Conservation (phyloP, 192 early-diverging fungal species). For the Entomortierella parvispora region DNA sequence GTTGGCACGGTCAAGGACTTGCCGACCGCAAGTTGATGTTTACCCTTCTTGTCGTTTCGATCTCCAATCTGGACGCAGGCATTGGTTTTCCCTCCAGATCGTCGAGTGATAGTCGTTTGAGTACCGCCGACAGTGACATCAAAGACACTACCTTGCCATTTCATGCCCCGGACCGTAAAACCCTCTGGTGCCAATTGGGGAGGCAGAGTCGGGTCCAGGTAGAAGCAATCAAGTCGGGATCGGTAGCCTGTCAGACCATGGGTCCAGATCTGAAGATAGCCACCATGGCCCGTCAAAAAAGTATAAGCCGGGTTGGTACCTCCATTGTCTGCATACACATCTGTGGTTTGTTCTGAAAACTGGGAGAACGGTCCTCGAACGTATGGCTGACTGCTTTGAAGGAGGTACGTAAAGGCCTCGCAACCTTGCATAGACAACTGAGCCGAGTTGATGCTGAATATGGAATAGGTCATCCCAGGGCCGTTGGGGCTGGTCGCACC, state of each 20-base stretch:
- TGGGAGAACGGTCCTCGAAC: slow-evolving; percentile 44
- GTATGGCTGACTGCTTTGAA: slow-evolving; percentile 48
- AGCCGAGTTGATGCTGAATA: slow-evolving; percentile 46
- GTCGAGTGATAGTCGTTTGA: slow-evolving; percentile 21
- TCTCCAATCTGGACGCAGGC: slow-evolving; percentile 36
- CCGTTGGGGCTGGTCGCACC: slow-evolving; percentile 51
- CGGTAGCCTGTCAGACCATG: slow-evolving; percentile 49
- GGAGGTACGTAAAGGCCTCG: slow-evolving; percentile 42
- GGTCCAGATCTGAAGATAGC: slow-evolving; percentile 49
- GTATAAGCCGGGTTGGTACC: slow-evolving; percentile 52
- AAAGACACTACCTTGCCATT: slow-evolving; percentile 51
- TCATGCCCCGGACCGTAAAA: slow-evolving; percentile 43
- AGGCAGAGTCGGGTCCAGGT: slow-evolving; percentile 45
- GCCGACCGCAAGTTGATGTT: slow-evolving; percentile 33
- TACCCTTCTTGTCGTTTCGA: slow-evolving; percentile 44
- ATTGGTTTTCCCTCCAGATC: slow-evolving; percentile 25
- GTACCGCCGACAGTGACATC: slow-evolving; percentile 34
- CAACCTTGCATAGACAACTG: slow-evolving; percentile 43
- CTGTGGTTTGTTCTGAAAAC: slow-evolving; percentile 45
- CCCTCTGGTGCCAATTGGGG: slow-evolving; percentile 47
- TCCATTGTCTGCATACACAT: slow-evolving; percentile 42
- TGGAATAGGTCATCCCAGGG: slow-evolving; percentile 52
- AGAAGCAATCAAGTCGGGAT: slow-evolving; percentile 44
- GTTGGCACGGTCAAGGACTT: slow-evolving; percentile 30
- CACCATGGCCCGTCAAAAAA: slow-evolving; percentile 51